Percentiles rank a stretch among this genome's conserved stretches.
Evolutionary conservation across 768 basidiomycete genomes (phyloP).

Genomic region (Porphyrellus cyaneotinctus): DNA sequence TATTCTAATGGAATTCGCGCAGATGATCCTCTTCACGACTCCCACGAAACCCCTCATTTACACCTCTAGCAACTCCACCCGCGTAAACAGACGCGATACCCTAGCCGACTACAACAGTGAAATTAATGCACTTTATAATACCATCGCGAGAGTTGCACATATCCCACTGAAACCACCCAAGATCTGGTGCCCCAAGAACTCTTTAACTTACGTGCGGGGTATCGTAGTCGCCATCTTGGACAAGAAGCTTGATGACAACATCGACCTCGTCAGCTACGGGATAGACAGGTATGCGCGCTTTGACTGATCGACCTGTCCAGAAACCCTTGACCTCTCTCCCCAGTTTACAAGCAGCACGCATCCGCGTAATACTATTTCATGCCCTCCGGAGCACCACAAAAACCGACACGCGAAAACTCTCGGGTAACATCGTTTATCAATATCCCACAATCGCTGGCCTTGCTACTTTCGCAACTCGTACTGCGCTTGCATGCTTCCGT

Average conservation of each 20-base stretch:
- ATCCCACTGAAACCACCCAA: constrained; percentile 13
- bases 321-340: background rate
- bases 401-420: constrained; percentile 16
- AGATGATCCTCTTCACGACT: constrained; percentile 18
- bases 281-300: constrained; percentile 6
- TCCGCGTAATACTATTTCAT: constrained; percentile 37
- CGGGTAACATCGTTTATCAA: constrained; percentile 35
- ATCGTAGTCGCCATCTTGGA: constrained; percentile 13
- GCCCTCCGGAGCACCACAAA: constrained; percentile 28
- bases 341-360: constrained; percentile 40
- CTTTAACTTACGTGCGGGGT: constrained; percentile 11
- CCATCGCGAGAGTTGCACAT: background rate
- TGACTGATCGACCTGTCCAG: background rate
- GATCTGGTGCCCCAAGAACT: constrained; percentile 14
- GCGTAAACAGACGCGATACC: constrained; percentile 13
- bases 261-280: constrained; percentile 11
- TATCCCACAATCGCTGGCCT: constrained; percentile 32
- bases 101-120: constrained; percentile 9
- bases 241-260: constrained; percentile 8
- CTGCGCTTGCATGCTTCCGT: constrained; percentile 10
- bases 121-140: constrained; percentile 13
- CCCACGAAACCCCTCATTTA: constrained; percentile 12
- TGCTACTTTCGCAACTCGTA: constrained; percentile 15
- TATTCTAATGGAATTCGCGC: background rate
- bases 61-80: background rate